These are phyloP conservation scores for Irpex lacteus DNA, from an alignment of 1,284 basidiomycete genomes.

Conservation along the genomic window DNA sequence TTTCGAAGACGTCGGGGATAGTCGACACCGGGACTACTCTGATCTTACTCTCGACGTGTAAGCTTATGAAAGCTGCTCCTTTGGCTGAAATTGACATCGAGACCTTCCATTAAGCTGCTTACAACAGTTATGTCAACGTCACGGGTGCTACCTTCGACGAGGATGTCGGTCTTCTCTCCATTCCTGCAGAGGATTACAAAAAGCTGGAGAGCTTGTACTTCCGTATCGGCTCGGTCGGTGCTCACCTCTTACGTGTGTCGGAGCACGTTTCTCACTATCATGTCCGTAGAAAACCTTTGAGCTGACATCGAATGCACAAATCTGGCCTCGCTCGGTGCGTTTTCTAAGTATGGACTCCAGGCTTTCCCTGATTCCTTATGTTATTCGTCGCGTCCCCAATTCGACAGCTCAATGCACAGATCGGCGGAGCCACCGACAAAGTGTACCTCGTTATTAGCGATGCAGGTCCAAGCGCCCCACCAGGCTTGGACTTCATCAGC, in stretches of 20 bases:
- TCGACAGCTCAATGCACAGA: conserved; percentile 21
- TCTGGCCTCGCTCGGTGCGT: conserved; percentile 44
- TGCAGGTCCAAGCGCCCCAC: conserved; percentile 16
- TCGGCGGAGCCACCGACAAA: conserved; percentile 23
- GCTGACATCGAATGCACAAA: conserved; percentile 51
- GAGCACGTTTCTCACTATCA: not conserved
- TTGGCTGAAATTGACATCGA: not conserved
- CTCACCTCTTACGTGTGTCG: not conserved
- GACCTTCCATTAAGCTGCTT: conserved; percentile 17
- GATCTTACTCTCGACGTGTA: conserved; percentile 14
- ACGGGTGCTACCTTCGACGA: conserved; percentile 24
- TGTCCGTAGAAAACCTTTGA: conserved; percentile 29
- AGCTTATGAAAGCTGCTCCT: not conserved
- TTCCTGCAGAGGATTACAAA: conserved; percentile 20
- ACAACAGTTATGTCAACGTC: conserved; percentile 18
- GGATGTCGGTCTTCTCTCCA: conserved; percentile 22
- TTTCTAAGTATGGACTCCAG: conserved; percentile 12
- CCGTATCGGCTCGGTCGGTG: conserved; percentile 21
- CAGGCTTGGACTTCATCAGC: conserved; percentile 30
- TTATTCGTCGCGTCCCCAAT: not conserved
- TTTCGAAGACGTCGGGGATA: conserved; percentile 11
- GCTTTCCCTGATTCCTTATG: not conserved
- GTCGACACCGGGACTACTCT: conserved; percentile 18
- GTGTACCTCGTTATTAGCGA: conserved; percentile 27
- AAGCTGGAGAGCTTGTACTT: conserved; percentile 27